Evolutionary conservation across 2,329 filamentous ascomycete species (phyloP), one percentile per base, ranked within the genome.

Genomic region (Phialophora macrospora): DNA sequence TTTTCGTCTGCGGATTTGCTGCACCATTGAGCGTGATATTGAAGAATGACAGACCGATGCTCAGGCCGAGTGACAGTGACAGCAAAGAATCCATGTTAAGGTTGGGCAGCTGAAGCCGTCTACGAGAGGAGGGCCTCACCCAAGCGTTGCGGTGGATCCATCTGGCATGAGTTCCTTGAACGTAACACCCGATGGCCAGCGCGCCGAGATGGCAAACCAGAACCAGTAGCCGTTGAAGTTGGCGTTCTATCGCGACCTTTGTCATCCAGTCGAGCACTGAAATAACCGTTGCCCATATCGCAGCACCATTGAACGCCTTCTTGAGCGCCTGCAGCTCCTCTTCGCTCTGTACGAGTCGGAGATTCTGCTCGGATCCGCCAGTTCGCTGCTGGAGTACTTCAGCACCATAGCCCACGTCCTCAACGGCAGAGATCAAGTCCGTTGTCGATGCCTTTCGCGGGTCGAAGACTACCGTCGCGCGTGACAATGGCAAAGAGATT

Each of bases 131-230:
- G 44, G 60, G 54, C 24, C 17, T 34, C 17, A 58, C 12, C 61
- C 67, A 68, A 26, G 67, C 67, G 34, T 58, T 62, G 17, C 38
- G 60, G 56, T 68, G 67, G 48, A 67, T 64, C 64, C 64, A 68
- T 20, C 17, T n/a, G 12, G 57, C 60, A 46, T 66, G 32, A 30
- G 9, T 57, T 12, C 55, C 1, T 32, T 68, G 64, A 34, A 66
- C 48, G 22, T 52, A 58, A 30, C 48, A 62, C 4, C 55, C 63
- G 14, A 66, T 54, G 7, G 26, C 58, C 26, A 68, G 55, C 20
- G 30, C 48, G 3, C 58, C 14, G 22, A 63, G 24, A 14, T 34
- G 32, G 32, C 41, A 22, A 12, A 55, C 4, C 5, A 41, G 14
- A 28, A 55, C 34, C 41, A 65, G n/a, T 8, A 28, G 11, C 7